Evolutionary conservation across 169 alveolate genomes (phyloP).

Genomic region (Plasmodium cynomolgi): DNA sequence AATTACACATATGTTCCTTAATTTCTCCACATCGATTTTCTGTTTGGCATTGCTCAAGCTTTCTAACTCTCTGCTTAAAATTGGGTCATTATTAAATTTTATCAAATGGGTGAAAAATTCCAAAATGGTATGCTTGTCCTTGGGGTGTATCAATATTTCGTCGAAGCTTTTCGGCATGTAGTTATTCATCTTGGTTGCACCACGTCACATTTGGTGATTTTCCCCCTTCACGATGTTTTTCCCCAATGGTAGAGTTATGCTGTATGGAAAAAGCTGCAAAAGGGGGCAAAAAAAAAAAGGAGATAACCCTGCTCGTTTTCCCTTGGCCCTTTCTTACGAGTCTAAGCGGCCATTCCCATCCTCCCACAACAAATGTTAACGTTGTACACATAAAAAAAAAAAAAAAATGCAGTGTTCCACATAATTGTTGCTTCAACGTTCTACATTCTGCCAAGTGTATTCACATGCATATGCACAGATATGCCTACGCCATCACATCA

Average conservation of each 20-base stretch:
- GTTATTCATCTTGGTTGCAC: slow-evolving; percentile 28
- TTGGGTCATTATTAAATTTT: slow-evolving; percentile 72
- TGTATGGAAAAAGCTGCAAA: background rate
- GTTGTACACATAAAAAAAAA: background rate
- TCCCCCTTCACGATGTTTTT: background rate
- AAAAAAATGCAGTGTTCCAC: background rate
- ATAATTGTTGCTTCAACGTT: background rate
- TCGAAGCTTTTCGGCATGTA: slow-evolving; percentile 72
- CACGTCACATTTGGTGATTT: background rate
- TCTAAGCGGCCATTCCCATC: background rate
- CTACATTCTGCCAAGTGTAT: background rate
- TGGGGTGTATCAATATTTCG: slow-evolving; percentile 42
- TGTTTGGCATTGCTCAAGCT: background rate
- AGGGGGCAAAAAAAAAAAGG: background rate
- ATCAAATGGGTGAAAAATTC: slow-evolving; percentile 46
- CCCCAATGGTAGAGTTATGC: background rate
- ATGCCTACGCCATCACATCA: background rate
- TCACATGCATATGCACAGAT: background rate
- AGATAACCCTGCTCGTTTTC: background rate
- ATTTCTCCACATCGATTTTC: slow-evolving; percentile 2
- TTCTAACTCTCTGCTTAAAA: slow-evolving; percentile 63
- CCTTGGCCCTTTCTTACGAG: background rate
- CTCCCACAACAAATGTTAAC: background rate
- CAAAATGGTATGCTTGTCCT: slow-evolving; percentile 52
- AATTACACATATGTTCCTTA: slow-evolving; percentile 61